These are phyloP conservation scores for Candida arabinofermentans DNA, from an alignment of 805 yeast species.

Conservation along the genomic window DNA sequence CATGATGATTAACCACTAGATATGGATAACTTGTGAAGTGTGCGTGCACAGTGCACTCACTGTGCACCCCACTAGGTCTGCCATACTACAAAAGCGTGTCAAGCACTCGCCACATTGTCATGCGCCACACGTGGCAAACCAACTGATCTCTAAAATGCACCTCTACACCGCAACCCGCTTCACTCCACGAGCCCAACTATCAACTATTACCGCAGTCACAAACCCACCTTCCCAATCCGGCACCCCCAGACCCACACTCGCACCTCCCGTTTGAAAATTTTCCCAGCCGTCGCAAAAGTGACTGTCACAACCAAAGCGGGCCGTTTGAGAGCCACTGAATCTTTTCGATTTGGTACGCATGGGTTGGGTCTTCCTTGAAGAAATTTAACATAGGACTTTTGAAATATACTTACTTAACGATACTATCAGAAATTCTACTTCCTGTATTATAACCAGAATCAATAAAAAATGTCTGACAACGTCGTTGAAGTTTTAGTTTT, in stretches of 20 bases:
- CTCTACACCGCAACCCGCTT: no score
- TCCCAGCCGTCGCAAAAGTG: neutral
- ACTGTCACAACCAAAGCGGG: neutral
- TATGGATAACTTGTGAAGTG: no score
- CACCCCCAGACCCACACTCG: neutral
- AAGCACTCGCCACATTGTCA: no score
- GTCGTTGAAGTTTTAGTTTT: slow-evolving; percentile 93
- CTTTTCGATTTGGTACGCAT: neutral
- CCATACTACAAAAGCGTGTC: no score
- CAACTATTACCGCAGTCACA: neutral
- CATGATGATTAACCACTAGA: no score
- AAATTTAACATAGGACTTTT: neutral
- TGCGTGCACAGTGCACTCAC: no score
- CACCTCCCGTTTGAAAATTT: neutral
- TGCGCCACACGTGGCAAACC: no score
- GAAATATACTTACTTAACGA: neutral
- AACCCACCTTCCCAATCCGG: neutral
- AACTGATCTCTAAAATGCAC: no score
- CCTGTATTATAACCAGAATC: neutral
- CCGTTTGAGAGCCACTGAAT: neutral
- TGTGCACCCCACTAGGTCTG: no score
- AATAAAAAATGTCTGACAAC: slow-evolving; percentile 54
- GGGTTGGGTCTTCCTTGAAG: neutral
- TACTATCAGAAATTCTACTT: neutral
- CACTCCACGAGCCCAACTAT: no score